These are phyloP conservation scores for Posidonia australis DNA, from an alignment of 106 monocot species.

Conservation along the genomic window DNA sequence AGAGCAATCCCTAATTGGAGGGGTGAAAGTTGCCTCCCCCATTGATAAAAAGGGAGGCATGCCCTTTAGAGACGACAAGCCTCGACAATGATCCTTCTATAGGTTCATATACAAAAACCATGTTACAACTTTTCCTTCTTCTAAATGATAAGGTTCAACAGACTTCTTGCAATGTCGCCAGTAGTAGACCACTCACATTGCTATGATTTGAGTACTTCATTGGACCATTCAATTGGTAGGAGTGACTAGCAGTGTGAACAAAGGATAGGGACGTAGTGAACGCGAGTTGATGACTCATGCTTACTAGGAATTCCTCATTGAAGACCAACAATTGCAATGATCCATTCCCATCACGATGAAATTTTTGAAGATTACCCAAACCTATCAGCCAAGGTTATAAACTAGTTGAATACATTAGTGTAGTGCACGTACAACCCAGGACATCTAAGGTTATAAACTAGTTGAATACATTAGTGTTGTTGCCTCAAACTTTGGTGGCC, in stretches of 20 bases:
- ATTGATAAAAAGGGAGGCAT: no score
- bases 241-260: background rate
- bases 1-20: no score
- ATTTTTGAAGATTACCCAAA: background rate
- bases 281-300: background rate
- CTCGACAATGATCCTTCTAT: no score
- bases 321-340: background rate
- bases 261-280: background rate
- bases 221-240: no score
- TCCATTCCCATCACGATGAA: background rate
- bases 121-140: background rate
- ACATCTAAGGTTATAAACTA: no score
- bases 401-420: background rate
- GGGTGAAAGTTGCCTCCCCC: no score
- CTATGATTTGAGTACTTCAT: no score
- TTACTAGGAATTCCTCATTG: background rate
- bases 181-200: no score
- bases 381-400: background rate
- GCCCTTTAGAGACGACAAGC: no score
- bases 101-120: background rate
- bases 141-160: background rate
- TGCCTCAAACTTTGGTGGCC: no score
- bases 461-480: no score
- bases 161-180: background rate
- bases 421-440: background rate